Evolutionary conservation across 2,329 filamentous ascomycete genomes (phyloP).

Genomic region (Phaeophleospora eucalypticola): DNA sequence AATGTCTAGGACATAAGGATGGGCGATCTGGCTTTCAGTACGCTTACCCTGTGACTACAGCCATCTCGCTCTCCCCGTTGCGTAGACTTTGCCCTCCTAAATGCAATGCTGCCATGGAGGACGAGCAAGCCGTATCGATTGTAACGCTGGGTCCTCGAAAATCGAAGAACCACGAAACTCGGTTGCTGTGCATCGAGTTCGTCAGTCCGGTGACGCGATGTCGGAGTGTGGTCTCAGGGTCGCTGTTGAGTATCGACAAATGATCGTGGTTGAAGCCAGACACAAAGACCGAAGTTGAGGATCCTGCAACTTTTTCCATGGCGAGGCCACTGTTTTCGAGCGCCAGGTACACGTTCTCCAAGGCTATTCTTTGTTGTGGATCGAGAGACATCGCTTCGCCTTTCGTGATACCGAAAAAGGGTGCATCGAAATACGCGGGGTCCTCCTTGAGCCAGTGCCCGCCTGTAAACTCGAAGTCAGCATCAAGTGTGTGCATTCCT

Average conservation of each 20-base stretch:
- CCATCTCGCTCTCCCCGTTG: constrained; percentile 16
- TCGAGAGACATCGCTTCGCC: constrained; percentile 19
- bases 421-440: constrained; percentile 13
- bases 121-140: constrained; percentile 44
- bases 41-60: constrained; percentile 10
- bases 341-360: constrained; percentile 21
- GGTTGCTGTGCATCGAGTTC: constrained; percentile 1
- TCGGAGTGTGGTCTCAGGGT: not conserved
- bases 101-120: constrained; percentile 35
- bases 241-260: not conserved
- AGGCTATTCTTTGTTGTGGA: constrained; percentile 19
- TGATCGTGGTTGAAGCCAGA: constrained; percentile 1
- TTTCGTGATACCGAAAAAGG: constrained; percentile 18
- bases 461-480: not conserved
- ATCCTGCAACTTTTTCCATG: constrained; percentile 6
- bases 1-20: no score
- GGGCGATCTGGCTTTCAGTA: no score
- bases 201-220: not conserved
- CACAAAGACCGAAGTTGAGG: constrained; percentile 12
- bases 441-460: constrained; percentile 18
- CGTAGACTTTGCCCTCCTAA: constrained; percentile 28
- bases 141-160: constrained; percentile 13
- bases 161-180: not conserved
- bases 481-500: not conserved
- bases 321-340: constrained; percentile 14